Base-by-base conservation (phyloP, 306 rosid genomes). In the Chamaecrista fasciculata region DNA sequence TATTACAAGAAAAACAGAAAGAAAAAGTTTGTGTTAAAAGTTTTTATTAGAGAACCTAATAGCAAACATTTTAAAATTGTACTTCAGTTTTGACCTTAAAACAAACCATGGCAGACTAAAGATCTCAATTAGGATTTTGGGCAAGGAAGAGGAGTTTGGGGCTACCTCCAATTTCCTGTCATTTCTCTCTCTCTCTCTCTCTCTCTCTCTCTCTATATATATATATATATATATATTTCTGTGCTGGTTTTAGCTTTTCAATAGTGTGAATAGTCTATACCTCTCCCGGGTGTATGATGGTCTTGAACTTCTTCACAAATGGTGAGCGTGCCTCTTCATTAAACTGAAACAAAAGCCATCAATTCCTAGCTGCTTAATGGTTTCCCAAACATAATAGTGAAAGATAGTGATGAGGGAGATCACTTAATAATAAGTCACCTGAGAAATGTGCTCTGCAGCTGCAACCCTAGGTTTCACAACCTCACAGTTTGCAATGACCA, bases 201-300 rank as follows among this genome's bases (percentile, higher is more conserved):
- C n/a, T n/a, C n/a, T n/a, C n/a, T n/a, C n/a, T n/a, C n/a, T n/a
- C n/a, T n/a, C n/a, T n/a, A n/a, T n/a, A n/a, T n/a, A n/a, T n/a
- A n/a, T n/a, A n/a, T n/a, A n/a, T n/a, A n/a, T n/a, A n/a, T n/a
- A n/a, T n/a, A n/a, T n/a, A 50, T 67, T 65, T 33, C 46, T 69
- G 62, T 44, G 15, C 46, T 31, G 51, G 19, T 69, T 50, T 69
- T 16, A 57, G 61, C 39, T 14, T n/a, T 1, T 23, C 31, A 16
- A 56, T 48, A 34, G 11, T 29, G 51, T 12, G 49, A 66, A 51
- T 44, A 59, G 31, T 47, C 18, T 66, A 60, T 91, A 89, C 99
- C 97, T 95, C 99, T 69, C 99, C 99, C 0, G 99, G 99, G 76
- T 95, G 99, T 70, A 95, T 91, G 82, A 95, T 91, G 64, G 99